Evolutionary conservation across 192 early-diverging fungal genomes (phyloP), one percentile per base, ranked within the genome.

Genomic region (Glomus cerebriforme): DNA sequence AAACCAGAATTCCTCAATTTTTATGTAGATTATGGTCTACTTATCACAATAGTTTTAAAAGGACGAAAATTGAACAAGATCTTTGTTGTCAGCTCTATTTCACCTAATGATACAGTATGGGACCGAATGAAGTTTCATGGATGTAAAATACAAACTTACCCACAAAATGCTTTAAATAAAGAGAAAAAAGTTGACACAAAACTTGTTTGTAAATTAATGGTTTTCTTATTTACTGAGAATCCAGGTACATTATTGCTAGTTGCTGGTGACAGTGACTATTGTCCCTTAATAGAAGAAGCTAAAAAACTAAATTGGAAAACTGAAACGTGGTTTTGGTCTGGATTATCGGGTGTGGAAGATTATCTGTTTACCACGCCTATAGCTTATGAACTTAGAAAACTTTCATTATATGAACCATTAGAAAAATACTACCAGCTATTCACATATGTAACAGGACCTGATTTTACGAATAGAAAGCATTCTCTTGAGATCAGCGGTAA

Each of bases 381-480:
- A 7, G 9, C 67, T 4, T 39, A 39, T 69, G 31, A 69, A 7
- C 67, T 69, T 47, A 47, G 45, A 47, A 47, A 47, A 47, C 1
- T 47, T 47, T 47, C 45, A 3, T 3, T 15, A 15, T 69, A 39
- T 32, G 67, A 22, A 69, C n/a, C 67, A 1, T 69, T 69, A 34
- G 34, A 69, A 2, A 37, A 69, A 3, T 37, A 69, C 35, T 35
- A 69, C 67, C 1, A 22, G 67, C 22, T 19, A 22, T 69, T 69
- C 67, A 37, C 35, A 69, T 69, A 69, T 69, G 19, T 69, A 10
- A 69, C 34, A n/a, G 67, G 67, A 39, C 67, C 67, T 69, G 67
- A 69, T 69, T 69, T 22, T 22, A 37, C 67, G 13, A 69, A 69
- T 29, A 32, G 19, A 10, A 69, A 69, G 22, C 31, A 69, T 69